Evolutionary conservation across 2,329 filamentous ascomycete genomes (phyloP).

Genomic region (Dactylonectria macrodidyma): DNA sequence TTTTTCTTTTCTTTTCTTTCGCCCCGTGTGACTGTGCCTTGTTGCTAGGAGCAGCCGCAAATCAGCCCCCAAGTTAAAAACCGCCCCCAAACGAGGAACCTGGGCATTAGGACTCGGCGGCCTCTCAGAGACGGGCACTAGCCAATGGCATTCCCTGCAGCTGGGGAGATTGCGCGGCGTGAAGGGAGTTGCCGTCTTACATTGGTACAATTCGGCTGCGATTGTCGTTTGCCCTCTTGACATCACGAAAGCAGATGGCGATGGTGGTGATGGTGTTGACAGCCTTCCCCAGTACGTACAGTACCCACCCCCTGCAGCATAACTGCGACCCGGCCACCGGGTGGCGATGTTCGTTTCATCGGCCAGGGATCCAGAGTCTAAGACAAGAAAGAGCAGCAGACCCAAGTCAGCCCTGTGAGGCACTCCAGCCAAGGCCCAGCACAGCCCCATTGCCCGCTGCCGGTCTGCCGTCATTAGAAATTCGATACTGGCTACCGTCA

Average conservation of each 20-base stretch:
- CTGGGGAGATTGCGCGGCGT: background rate
- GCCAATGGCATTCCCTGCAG: conserved; percentile 18
- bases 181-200: background rate
- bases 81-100: conserved; percentile 19
- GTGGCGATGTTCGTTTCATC: conserved; percentile 27
- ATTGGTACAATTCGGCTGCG: background rate
- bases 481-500: background rate
- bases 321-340: conserved; percentile 12
- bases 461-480: background rate
- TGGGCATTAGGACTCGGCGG: conserved; percentile 22
- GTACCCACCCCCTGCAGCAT: conserved; percentile 7
- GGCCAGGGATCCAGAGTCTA: background rate
- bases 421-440: conserved; percentile 15
- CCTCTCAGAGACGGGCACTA: conserved; percentile 12
- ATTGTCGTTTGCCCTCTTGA: background rate
- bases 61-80: conserved; percentile 12
- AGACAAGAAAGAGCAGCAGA: background rate
- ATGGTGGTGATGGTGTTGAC: conserved; percentile 24
- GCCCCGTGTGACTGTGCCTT: background rate
- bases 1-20: background rate
- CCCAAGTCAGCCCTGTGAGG: conserved; percentile 32
- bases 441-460: conserved; percentile 15
- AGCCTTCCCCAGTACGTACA: conserved; percentile 2
- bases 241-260: background rate
- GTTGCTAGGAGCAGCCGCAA: conserved; percentile 9